Evolutionary conservation across 2,329 filamentous ascomycete genomes (phyloP).

Genomic region (Trichophyton verrucosum): DNA sequence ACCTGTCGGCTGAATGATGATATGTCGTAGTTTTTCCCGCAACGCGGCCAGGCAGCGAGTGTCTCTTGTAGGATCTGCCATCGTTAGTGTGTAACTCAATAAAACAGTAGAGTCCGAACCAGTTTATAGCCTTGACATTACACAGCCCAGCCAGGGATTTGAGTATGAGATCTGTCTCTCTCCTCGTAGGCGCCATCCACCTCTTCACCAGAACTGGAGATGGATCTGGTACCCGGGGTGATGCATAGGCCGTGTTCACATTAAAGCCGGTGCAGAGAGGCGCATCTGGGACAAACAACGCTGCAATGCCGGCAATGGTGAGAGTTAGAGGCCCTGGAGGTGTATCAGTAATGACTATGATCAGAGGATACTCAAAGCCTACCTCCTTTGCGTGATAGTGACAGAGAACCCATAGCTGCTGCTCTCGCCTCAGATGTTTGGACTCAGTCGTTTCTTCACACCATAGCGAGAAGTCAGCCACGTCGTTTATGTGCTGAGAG

Average conservation of each 20-base stretch:
- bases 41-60: not conserved
- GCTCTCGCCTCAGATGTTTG: not conserved
- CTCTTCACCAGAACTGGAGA: not conserved
- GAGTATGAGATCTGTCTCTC: not conserved
- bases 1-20: not conserved
- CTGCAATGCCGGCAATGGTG: not conserved
- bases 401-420: not conserved
- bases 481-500: not conserved
- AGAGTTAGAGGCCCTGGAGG: not conserved
- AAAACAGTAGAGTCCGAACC: not conserved
- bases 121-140: slow-evolving; percentile 1
- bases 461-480: not conserved
- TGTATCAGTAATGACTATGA: not conserved
- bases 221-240: not conserved
- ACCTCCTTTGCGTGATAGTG: not conserved
- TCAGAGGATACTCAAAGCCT: not conserved
- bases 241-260: slow-evolving; percentile 1
- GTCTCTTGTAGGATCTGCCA: not conserved
- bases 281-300: not conserved
- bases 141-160: not conserved
- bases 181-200: not conserved
- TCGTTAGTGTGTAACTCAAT: not conserved
- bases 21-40: not conserved
- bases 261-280: not conserved
- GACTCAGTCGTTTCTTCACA: not conserved